These are phyloP conservation scores for Spencermartinsiella europaea DNA, from an alignment of 805 yeast species.

Conservation along the genomic window DNA sequence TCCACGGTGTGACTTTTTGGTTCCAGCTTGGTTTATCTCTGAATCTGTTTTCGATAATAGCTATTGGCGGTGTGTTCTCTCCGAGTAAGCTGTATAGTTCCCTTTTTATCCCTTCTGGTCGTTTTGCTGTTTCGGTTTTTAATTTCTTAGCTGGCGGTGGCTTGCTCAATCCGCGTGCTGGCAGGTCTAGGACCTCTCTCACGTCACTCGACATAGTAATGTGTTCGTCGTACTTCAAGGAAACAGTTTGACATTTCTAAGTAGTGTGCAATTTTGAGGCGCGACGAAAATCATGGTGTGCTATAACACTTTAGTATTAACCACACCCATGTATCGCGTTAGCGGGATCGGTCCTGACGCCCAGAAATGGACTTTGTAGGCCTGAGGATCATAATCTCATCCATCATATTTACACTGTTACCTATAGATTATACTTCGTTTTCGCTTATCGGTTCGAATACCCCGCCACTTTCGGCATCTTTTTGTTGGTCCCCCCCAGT, in stretches of 20 bases:
- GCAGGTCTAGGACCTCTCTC: slow-evolving; percentile 30
- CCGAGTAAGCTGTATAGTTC: slow-evolving; percentile 87
- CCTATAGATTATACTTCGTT: no score
- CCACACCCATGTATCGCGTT: no score
- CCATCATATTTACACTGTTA: no score
- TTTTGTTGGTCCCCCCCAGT: slow-evolving; percentile 18
- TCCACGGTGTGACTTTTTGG: slow-evolving; percentile 80
- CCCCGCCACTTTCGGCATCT: slow-evolving; percentile 17
- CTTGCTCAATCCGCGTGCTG: slow-evolving; percentile 12
- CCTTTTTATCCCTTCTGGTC: slow-evolving; percentile 68
- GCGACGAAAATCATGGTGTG: no score
- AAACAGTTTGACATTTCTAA: no score
- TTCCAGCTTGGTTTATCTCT: slow-evolving; percentile 59
- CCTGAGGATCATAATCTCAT: no score
- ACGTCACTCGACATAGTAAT: slow-evolving; percentile 27
- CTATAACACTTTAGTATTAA: no score
- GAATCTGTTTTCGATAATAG: slow-evolving; percentile 49
- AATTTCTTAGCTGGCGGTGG: slow-evolving; percentile 21
- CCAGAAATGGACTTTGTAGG: no score
- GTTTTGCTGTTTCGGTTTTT: slow-evolving; percentile 16
- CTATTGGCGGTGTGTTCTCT: slow-evolving; percentile 82
- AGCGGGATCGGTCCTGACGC: no score
- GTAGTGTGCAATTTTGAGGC: no score
- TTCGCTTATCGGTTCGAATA: no score
- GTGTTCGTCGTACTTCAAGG: no score